A percentile compares a stretch with the other conserved stretches of the same genome.
Conservation (phyloP, 371 early-diverging fungal species). For the Rhizomucor miehei region DNA sequence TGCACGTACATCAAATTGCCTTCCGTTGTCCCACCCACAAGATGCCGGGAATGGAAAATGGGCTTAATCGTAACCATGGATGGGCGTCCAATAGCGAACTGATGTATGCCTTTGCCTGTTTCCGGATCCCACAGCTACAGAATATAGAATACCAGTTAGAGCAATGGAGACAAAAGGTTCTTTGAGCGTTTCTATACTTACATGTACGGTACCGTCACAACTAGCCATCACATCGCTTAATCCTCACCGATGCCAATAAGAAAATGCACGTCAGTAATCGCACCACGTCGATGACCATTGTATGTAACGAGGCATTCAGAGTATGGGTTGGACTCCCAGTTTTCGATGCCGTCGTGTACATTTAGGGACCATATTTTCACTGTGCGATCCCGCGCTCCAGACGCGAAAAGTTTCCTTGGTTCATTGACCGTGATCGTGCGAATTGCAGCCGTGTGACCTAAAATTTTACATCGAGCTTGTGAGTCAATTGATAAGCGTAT, state of each 20-base stretch:
- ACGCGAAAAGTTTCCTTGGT: slow-evolving; percentile 53
- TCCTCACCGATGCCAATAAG: slow-evolving; percentile 47
- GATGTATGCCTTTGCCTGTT: slow-evolving; percentile 53
- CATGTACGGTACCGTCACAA: slow-evolving; percentile 67
- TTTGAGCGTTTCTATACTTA: slow-evolving; percentile 16
- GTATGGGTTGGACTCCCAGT: slow-evolving; percentile 51
- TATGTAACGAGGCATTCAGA: slow-evolving; percentile 60
- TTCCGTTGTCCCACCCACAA: slow-evolving; percentile 55
- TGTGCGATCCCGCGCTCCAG: slow-evolving; percentile 65
- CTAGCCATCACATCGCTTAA: slow-evolving; percentile 58
- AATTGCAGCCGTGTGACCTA: slow-evolving; percentile 53
- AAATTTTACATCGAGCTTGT: background rate
- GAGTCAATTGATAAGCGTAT: background rate
- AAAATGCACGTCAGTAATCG: slow-evolving; percentile 56
- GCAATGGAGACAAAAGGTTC: background rate
- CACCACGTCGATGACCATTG: slow-evolving; percentile 55
- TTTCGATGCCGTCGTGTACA: slow-evolving; percentile 60
- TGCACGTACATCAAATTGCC: slow-evolving; percentile 36
- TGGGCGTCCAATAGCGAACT: slow-evolving; percentile 46
- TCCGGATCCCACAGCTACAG: slow-evolving; percentile 61
- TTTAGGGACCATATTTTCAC: slow-evolving; percentile 72
- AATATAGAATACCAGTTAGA: background rate
- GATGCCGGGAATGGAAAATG: slow-evolving; percentile 50
- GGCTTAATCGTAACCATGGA: slow-evolving; percentile 55
- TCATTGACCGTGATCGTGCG: slow-evolving; percentile 58